Evolutionary conservation across 192 early-diverging fungal genomes (phyloP).

Genomic region (Polychytrium aggregatum): DNA sequence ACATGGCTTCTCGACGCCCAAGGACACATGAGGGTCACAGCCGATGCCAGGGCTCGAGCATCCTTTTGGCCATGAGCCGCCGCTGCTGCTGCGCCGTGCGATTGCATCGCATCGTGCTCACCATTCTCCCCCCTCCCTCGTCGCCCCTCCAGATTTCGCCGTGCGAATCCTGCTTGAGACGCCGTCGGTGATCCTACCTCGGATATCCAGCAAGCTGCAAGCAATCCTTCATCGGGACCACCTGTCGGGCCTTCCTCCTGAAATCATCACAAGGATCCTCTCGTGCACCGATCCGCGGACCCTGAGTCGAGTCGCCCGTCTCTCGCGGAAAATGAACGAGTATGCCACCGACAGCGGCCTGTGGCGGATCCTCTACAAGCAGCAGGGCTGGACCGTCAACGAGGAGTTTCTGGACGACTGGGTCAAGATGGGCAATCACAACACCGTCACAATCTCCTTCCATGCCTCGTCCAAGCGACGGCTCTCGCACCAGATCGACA

Average conservation of each 20-base stretch:
- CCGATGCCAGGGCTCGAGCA: no score
- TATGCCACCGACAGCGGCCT: constrained; percentile 58
- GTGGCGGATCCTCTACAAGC: constrained; percentile 51
- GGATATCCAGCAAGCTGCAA: constrained; percentile 27
- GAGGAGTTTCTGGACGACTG: constrained; percentile 16
- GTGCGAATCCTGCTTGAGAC: constrained; percentile 44
- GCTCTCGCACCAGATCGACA: no score
- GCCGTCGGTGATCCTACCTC: constrained; percentile 26
- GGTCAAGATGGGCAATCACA: neutral
- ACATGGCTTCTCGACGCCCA: no score
- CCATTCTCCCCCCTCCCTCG: no score
- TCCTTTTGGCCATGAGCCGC: no score
- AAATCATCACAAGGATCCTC: constrained; percentile 60
- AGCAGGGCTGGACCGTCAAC: constrained; percentile 26
- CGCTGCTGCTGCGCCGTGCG: no score
- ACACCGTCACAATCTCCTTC: no score
- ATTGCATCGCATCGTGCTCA: no score
- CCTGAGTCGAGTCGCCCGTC: constrained; percentile 44
- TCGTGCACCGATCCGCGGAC: constrained; percentile 31
- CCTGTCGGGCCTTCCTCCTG: constrained; percentile 48
- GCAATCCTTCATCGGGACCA: constrained; percentile 49
- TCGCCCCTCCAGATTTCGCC: constrained; percentile 30
- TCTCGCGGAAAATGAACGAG: constrained; percentile 57
- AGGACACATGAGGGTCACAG: no score
- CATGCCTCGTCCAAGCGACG: no score